These are phyloP conservation scores for Fusarium pseudocircinatum DNA, from an alignment of 2,329 filamentous ascomycete species.

Conservation along the genomic window DNA sequence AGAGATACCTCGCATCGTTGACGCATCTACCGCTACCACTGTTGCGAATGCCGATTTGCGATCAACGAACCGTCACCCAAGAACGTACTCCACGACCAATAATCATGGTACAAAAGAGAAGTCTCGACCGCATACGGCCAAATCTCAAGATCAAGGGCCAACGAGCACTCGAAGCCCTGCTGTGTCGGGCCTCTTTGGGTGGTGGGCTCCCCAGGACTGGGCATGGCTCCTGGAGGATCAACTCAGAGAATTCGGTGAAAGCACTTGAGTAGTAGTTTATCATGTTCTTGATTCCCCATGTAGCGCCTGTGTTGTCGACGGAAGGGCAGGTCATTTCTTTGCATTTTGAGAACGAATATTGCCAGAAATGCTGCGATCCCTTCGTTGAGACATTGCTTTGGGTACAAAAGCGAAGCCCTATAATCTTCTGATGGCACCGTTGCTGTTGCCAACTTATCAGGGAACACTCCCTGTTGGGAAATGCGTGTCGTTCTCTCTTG, in stretches of 20 bases:
- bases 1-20: neutral
- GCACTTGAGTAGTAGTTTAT: neutral
- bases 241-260: neutral
- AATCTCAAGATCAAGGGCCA: neutral
- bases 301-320: neutral
- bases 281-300: neutral
- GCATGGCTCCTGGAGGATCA: neutral
- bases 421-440: neutral
- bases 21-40: accelerated
- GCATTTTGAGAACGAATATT: neutral
- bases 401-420: neutral
- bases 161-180: neutral
- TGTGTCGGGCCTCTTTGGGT: neutral
- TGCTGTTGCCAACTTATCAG: neutral
- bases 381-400: neutral
- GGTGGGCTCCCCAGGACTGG: neutral
- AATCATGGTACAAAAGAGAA: neutral
- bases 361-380: accelerated
- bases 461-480: neutral
- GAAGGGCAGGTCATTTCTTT: neutral
- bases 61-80: neutral
- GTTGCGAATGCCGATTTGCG: neutral
- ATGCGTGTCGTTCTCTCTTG: neutral
- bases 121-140: neutral
- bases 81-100: neutral